Evolutionary conservation across 2,329 filamentous ascomycete genomes (phyloP).

Genomic region (Trichoderma atrobrunneum): DNA sequence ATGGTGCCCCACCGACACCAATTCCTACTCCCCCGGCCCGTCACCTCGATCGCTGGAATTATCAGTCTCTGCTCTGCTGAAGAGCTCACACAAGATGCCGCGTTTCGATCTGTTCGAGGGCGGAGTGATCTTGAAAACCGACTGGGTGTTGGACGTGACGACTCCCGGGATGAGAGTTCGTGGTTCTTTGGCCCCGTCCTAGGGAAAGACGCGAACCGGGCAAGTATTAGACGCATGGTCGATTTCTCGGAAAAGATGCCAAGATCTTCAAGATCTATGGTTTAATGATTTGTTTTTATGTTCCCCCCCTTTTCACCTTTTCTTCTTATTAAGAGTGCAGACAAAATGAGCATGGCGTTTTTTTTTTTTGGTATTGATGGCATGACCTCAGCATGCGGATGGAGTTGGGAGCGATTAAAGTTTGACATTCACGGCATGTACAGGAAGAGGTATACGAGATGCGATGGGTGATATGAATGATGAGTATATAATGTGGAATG

Average conservation of each 20-base stretch:
- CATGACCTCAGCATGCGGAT: background rate
- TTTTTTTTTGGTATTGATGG: background rate
- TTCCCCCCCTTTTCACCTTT: background rate
- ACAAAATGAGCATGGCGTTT: constrained; percentile 4
- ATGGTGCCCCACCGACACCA: constrained; percentile 60
- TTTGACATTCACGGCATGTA: constrained; percentile 1
- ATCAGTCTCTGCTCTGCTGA: constrained; percentile 74
- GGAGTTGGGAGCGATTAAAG: background rate
- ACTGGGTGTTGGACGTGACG: constrained; percentile 54
- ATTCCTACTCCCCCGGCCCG: constrained; percentile 69
- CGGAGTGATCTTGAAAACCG: constrained; percentile 67
- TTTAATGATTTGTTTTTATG: constrained; percentile 21
- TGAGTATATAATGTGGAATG: constrained; percentile 9
- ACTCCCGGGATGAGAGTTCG: constrained; percentile 46
- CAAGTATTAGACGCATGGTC: constrained; percentile 45
- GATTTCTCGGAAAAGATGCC: constrained; percentile 44
- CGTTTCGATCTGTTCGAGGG: constrained; percentile 67
- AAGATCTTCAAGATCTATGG: constrained; percentile 29
- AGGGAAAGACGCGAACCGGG: constrained; percentile 40
- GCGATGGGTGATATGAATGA: constrained; percentile 2
- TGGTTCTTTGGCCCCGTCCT: constrained; percentile 50
- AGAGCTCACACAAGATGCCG: constrained; percentile 67
- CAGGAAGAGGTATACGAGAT: background rate
- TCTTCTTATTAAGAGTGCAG: background rate
- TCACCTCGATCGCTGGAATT: constrained; percentile 70